A percentile compares a stretch with the other conserved stretches of the same genome.
phyloP scores from a whole-genome alignment of 495 filamentous ascomycete genomes.

The Xylaria intraflava region DNA sequence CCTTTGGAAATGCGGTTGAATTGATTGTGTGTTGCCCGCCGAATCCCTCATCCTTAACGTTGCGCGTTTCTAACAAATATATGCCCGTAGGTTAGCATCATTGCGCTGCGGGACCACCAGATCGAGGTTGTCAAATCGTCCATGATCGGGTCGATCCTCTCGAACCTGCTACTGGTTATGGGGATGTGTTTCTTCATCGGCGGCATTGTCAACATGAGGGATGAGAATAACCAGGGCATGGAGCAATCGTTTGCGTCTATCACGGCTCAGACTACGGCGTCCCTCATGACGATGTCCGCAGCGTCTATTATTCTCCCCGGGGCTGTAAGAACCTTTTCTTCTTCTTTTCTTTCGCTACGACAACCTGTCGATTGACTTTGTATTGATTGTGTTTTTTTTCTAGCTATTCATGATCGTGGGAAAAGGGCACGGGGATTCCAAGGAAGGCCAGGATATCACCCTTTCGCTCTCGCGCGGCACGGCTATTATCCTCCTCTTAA shows the following conservation, averaged over 20 bases:
- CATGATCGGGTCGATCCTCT: conserved; percentile 95
- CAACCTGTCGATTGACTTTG: no score
- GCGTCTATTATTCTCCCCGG: conserved; percentile 93
- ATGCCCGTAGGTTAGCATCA: conserved; percentile 72
- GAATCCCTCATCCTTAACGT: conserved; percentile 10
- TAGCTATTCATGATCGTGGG: conserved; percentile 41
- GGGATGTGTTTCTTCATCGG: conserved; percentile 96
- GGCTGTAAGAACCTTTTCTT: conserved; percentile 55
- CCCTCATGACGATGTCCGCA: conserved; percentile 85
- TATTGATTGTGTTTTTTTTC: no score
- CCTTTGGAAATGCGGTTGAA: conserved; percentile 97
- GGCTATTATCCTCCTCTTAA: conserved; percentile 75
- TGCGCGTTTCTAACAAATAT: conserved; percentile 12
- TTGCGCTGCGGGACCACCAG: conserved; percentile 77
- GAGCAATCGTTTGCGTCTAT: conserved; percentile 79
- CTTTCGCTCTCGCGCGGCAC: conserved; percentile 85
- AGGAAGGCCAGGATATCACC: conserved; percentile 49
- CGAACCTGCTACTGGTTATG: conserved; percentile 89
- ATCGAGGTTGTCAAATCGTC: conserved; percentile 94
- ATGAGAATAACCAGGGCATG: conserved; percentile 32
- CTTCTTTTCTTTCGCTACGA: conserved; percentile 12
- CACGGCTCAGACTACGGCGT: conserved; percentile 92
- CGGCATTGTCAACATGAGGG: conserved; percentile 55
- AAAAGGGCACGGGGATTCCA: conserved; percentile 20
- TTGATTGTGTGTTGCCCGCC: conserved; percentile 65